These are phyloP conservation scores for Ogataea ganodermae DNA, from an alignment of 805 yeast genomes.

Conservation along the genomic window DNA sequence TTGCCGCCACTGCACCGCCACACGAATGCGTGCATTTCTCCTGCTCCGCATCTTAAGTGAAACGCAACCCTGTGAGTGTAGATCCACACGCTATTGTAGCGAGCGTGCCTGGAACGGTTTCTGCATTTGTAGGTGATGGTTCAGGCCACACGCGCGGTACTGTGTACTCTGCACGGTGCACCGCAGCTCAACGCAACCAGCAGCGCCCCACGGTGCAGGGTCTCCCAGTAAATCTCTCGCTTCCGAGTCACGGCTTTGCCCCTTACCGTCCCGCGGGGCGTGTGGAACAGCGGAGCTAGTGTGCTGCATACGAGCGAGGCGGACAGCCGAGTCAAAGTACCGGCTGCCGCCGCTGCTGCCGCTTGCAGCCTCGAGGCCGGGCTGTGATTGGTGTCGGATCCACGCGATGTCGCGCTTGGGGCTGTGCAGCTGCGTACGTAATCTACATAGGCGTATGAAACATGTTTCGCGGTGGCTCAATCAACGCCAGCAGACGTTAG, in stretches of 20 bases:
- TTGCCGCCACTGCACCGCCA: neutral
- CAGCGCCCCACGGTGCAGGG: neutral
- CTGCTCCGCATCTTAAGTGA: neutral
- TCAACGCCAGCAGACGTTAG: neutral
- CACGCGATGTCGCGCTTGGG: neutral
- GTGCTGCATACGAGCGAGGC: neutral
- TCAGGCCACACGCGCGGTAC: neutral
- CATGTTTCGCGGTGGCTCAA: conserved; percentile 10
- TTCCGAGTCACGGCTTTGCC: too few relatives aligned
- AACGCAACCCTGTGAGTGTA: neutral
- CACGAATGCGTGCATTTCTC: neutral
- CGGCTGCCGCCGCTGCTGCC: neutral
- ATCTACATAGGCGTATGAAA: conserved; percentile 3
- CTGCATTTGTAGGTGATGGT: conserved; percentile 3
- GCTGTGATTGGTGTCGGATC: neutral
- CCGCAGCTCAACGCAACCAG: neutral
- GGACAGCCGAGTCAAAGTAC: neutral
- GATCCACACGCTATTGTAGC: neutral
- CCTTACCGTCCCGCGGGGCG: neutral
- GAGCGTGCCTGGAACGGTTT: conserved; percentile 7
- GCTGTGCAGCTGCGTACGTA: conserved; percentile 6
- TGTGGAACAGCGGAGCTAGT: too few relatives aligned
- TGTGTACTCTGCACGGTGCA: too few relatives aligned
- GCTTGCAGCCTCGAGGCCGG: neutral
- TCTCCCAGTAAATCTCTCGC: too few relatives aligned